phyloP scores from a whole-genome alignment of 176 grass and related monocot genomes.

The Aegilops speltoides region DNA sequence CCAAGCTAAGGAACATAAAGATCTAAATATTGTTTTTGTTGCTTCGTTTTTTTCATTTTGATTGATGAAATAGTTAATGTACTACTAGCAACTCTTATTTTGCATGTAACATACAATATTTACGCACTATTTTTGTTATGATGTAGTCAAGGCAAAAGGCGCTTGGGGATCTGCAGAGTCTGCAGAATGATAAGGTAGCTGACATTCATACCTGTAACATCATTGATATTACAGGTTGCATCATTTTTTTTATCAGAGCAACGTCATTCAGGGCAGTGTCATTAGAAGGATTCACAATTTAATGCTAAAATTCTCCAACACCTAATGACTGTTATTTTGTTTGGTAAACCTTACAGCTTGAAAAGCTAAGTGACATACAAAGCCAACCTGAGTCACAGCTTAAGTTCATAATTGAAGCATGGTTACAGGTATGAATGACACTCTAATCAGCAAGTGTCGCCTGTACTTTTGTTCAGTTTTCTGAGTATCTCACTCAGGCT shows the following conservation, averaged over 20 bases:
- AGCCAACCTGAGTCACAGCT: slow-evolving; percentile 99
- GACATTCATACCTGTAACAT: no score
- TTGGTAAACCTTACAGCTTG: slow-evolving; percentile 62
- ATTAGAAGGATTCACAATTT: slow-evolving; percentile 2
- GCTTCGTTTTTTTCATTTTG: not conserved
- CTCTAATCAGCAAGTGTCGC: not conserved
- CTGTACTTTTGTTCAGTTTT: not conserved
- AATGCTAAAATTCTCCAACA: not conserved
- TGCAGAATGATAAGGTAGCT: slow-evolving; percentile 94
- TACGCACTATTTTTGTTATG: slow-evolving; percentile 17
- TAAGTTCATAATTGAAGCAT: slow-evolving; percentile 99
- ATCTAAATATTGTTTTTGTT: not conserved
- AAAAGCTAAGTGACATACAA: slow-evolving; percentile 95
- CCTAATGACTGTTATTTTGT: not conserved
- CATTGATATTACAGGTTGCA: not conserved
- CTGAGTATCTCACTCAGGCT: not conserved
- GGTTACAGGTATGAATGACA: slow-evolving; percentile 74
- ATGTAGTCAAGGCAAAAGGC: slow-evolving; percentile 97
- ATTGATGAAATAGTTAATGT: not conserved
- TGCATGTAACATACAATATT: not conserved
- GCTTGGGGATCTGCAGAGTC: slow-evolving; percentile 71
- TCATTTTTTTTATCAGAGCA: not conserved
- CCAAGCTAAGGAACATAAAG: not conserved
- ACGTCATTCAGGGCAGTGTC: not conserved
- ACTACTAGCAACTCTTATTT: not conserved